These are phyloP conservation scores for Podospora didyma DNA, from an alignment of 495 filamentous ascomycete genomes.

Conservation along the genomic window DNA sequence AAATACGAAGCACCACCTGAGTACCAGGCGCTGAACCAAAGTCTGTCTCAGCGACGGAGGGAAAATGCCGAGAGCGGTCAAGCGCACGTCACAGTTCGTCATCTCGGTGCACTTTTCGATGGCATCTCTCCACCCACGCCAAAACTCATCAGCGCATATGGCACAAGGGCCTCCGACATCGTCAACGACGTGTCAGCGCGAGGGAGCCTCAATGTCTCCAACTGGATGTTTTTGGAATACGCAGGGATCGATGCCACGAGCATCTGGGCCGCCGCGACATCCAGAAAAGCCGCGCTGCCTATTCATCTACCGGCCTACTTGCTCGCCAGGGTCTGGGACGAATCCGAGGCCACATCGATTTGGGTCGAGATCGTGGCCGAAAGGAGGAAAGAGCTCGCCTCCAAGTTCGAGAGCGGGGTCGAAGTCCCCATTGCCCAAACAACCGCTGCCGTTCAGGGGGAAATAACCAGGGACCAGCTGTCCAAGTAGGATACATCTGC, in stretches of 20 bases:
- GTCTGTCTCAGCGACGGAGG: constrained; percentile 17
- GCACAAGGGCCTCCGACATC: constrained; percentile 35
- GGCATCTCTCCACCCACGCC: constrained; percentile 25
- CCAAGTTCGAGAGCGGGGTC: neutral
- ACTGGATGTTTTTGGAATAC: constrained; percentile 2
- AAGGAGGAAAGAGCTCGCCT: constrained; percentile 9
- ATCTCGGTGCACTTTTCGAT: constrained; percentile 30
- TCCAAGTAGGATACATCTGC: constrained; percentile 37
- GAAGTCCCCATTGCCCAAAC: constrained; percentile 1
- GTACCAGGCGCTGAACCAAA: constrained; percentile 20
- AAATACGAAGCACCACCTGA: constrained; percentile 31
- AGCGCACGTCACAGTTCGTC: constrained; percentile 27
- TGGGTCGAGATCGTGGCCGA: constrained; percentile 26
- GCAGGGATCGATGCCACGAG: constrained; percentile 4
- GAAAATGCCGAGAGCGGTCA: constrained; percentile 25
- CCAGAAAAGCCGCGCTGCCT: neutral
- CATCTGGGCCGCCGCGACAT: constrained; percentile 7
- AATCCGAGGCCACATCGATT: constrained; percentile 31
- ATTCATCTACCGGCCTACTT: constrained; percentile 33
- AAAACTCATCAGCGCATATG: constrained; percentile 34
- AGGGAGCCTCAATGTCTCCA: neutral
- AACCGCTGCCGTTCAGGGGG: constrained; percentile 14
- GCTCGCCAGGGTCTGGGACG: constrained; percentile 30
- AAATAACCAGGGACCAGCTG: constrained; percentile 25
- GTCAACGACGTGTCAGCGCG: constrained; percentile 15